Conservation (phyloP, 2,329 filamentous ascomycete species). For the Chaetomiaceae sp. region DNA sequence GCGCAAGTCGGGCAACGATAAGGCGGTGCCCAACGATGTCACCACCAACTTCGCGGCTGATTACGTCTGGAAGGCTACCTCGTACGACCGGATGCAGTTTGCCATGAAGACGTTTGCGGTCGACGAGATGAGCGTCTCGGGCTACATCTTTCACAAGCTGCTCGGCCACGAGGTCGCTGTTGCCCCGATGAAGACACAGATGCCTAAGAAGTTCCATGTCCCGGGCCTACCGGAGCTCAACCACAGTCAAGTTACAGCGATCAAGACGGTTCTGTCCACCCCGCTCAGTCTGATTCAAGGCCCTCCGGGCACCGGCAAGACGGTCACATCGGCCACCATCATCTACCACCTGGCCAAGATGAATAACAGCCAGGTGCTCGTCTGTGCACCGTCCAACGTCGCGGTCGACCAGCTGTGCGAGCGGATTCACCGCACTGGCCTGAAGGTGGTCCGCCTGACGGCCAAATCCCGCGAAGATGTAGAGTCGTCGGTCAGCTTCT, state of each 20-base stretch:
- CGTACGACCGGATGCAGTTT: conserved; percentile 97
- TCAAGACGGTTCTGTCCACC: conserved; percentile 89
- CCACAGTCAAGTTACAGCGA: conserved; percentile 89
- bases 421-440: conserved; percentile 85
- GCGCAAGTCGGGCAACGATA: conserved; percentile 90
- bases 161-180: conserved; percentile 92
- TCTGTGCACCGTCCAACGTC: conserved; percentile 96
- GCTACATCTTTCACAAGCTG: conserved; percentile 96
- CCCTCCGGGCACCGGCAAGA: conserved; percentile 95
- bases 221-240: conserved; percentile 93
- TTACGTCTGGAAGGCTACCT: conserved; percentile 99
- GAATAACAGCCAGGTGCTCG: conserved; percentile 88
- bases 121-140: conserved; percentile 96
- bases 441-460: conserved; percentile 97
- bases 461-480: conserved; percentile 98
- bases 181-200: conserved; percentile 88
- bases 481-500: conserved; percentile 93
- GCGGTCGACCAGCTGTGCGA: conserved; percentile 97
- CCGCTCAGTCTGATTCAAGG: conserved; percentile 95
- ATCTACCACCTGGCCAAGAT: conserved; percentile 97
- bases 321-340: conserved; percentile 95
- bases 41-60: conserved; percentile 98
- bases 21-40: conserved; percentile 90
- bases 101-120: conserved; percentile 99
- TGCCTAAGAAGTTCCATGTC: conserved; percentile 95